A percentile compares a stretch with the other conserved stretches of the same genome.
phyloP scores from a whole-genome alignment of 805 yeast genomes.

The Wickerhamiella slavikovae region DNA sequence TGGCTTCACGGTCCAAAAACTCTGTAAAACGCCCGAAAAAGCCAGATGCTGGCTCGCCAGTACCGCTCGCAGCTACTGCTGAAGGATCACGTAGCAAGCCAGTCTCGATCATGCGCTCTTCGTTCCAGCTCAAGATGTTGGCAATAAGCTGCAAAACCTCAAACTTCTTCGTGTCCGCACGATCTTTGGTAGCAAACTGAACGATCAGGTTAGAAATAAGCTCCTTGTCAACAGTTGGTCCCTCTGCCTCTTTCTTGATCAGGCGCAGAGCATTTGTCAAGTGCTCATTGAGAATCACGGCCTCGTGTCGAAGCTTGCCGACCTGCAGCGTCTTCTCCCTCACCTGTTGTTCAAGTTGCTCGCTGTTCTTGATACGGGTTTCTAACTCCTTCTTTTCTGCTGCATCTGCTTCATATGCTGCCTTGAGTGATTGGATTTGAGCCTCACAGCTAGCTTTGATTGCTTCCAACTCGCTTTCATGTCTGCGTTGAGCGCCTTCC shows the following conservation, averaged over 20 bases:
- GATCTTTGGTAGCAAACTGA: constrained; percentile 66
- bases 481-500: not conserved
- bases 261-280: constrained; percentile 78
- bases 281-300: constrained; percentile 83
- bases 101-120: constrained; percentile 21
- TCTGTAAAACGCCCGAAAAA: constrained; percentile 21
- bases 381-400: constrained; percentile 22
- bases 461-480: constrained; percentile 15
- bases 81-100: constrained; percentile 13
- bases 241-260: constrained; percentile 56
- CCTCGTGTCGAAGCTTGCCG: constrained; percentile 88
- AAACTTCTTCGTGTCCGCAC: constrained; percentile 87
- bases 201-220: constrained; percentile 69
- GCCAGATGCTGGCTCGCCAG: constrained; percentile 11
- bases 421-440: constrained; percentile 7
- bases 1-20: constrained; percentile 18
- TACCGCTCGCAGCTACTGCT: constrained; percentile 2
- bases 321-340: constrained; percentile 57
- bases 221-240: constrained; percentile 70
- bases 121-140: constrained; percentile 76
- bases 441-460: constrained; percentile 2
- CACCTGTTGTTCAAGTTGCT: constrained; percentile 28
- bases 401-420: constrained; percentile 8
- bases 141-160: constrained; percentile 77
- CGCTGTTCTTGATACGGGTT: constrained; percentile 26